phyloP scores from a whole-genome alignment of 257 asterid genomes.

The Ilex aquifolium region DNA sequence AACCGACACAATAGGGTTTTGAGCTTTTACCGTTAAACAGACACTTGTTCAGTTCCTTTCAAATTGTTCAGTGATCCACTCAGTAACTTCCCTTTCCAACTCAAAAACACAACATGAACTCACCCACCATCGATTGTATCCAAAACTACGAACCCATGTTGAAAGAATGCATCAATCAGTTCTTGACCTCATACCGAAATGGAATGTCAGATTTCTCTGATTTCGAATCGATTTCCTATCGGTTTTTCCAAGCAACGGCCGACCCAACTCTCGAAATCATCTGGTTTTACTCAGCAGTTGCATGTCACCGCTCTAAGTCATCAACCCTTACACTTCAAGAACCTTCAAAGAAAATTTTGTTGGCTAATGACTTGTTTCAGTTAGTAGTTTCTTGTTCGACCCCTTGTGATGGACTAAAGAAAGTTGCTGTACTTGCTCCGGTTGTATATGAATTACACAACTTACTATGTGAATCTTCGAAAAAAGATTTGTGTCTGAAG shows the following conservation, averaged over 20 bases:
- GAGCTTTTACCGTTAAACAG: too few species aligned
- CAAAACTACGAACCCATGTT: slow-evolving; percentile 45
- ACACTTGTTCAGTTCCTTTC: too few species aligned
- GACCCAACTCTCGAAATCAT: slow-evolving; percentile 82
- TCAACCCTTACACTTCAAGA: slow-evolving; percentile 20
- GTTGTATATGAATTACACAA: slow-evolving; percentile 50
- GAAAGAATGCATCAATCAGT: slow-evolving; percentile 64
- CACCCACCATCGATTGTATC: not conserved
- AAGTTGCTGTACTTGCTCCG: slow-evolving; percentile 71
- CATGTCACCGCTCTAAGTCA: slow-evolving; percentile 49
- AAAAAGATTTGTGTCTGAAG: slow-evolving; percentile 24
- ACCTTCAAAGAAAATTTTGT: slow-evolving; percentile 24
- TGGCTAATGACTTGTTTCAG: slow-evolving; percentile 63
- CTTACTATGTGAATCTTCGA: slow-evolving; percentile 26
- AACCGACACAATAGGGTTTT: too few species aligned
- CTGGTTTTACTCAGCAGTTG: slow-evolving; percentile 83
- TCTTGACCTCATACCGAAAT: slow-evolving; percentile 38
- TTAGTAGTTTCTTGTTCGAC: slow-evolving; percentile 50
- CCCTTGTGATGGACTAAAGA: slow-evolving; percentile 45
- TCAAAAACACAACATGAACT: not conserved
- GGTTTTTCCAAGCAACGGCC: slow-evolving; percentile 66
- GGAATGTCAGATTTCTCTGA: slow-evolving; percentile 61
- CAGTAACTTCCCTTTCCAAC: too few species aligned
- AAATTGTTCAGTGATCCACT: too few species aligned
- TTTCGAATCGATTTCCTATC: slow-evolving; percentile 76